Percentiles rank a stretch among this genome's conserved stretches.
These are phyloP conservation scores for Glaciozyma antarctica DNA, from an alignment of 768 basidiomycete genomes.

Conservation along the genomic window DNA sequence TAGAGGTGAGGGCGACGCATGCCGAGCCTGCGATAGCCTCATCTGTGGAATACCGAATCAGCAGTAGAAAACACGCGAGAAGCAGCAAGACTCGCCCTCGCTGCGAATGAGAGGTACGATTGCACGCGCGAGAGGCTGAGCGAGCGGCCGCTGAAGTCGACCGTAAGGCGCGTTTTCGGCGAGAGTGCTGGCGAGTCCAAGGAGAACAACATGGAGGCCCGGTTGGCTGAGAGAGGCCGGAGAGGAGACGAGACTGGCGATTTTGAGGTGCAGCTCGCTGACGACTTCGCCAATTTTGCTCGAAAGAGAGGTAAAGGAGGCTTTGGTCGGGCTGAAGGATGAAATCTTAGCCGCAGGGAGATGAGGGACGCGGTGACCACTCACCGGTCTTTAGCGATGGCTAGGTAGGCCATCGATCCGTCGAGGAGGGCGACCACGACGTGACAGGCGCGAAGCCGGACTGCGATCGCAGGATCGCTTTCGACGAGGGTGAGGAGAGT, in stretches of 20 bases:
- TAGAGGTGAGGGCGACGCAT: neutral
- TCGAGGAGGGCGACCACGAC: constrained; percentile 13
- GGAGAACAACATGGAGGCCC: neutral
- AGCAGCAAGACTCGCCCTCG: neutral
- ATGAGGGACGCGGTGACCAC: neutral
- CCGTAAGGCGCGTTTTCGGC: constrained; percentile 19
- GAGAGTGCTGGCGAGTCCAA: constrained; percentile 2
- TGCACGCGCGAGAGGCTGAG: neutral
- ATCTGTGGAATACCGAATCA: neutral
- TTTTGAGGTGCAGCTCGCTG: constrained; percentile 15
- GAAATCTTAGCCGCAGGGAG: neutral
- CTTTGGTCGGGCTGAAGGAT: constrained; percentile 8
- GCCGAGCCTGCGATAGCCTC: neutral
- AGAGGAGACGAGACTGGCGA: neutral
- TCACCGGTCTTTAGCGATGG: constrained; percentile 24
- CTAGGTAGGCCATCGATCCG: constrained; percentile 12
- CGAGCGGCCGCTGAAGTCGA: constrained; percentile 10
- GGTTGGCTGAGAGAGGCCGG: neutral
- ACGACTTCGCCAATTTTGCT: constrained; percentile 17
- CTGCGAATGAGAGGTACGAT: neutral
- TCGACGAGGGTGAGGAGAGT: constrained; percentile 19
- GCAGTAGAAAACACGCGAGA: accelerated
- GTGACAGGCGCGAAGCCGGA: constrained; percentile 4
- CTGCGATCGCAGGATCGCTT: constrained; percentile 8
- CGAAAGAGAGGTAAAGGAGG: constrained; percentile 28